Conservation (phyloP, 768 basidiomycete genomes). For the Leccinum variicolor region DNA sequence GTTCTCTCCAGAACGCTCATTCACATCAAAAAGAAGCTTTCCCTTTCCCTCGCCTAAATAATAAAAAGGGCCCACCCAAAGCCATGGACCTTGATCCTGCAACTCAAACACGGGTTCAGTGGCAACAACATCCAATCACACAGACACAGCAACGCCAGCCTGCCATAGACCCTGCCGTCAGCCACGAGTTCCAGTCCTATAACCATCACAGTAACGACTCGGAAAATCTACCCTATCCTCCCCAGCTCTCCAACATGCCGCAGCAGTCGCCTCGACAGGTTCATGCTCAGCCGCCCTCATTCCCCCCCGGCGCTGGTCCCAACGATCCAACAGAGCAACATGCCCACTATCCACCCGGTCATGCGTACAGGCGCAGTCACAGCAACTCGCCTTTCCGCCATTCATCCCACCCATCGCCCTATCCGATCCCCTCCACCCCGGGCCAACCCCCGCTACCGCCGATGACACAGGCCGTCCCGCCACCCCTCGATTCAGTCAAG, state of each 20-base stretch:
- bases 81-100: slow-evolving; percentile 35
- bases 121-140: slow-evolving; percentile 30
- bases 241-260: slow-evolving; percentile 31
- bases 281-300: slow-evolving; percentile 37
- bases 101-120: slow-evolving; percentile 33
- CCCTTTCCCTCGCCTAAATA: slow-evolving; percentile 36
- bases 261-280: slow-evolving; percentile 23
- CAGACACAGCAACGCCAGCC: slow-evolving; percentile 33
- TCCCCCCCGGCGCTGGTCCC: slow-evolving; percentile 34
- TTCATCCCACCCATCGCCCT: slow-evolving; percentile 39
- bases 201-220: slow-evolving; percentile 26
- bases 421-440: slow-evolving; percentile 34
- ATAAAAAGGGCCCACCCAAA: slow-evolving; percentile 31
- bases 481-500: slow-evolving; percentile 32
- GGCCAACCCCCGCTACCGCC: slow-evolving; percentile 28
- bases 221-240: slow-evolving; percentile 23
- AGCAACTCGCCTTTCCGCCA: slow-evolving; percentile 34
- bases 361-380: slow-evolving; percentile 32
- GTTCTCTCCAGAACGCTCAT: slow-evolving; percentile 30
- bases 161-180: slow-evolving; percentile 32
- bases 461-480: slow-evolving; percentile 17
- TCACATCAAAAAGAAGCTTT: slow-evolving; percentile 35
- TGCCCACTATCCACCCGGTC: slow-evolving; percentile 34
- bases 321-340: slow-evolving; percentile 33
- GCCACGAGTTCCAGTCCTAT: slow-evolving; percentile 33